Base-by-base conservation (phyloP, 345 rosid species). In the Eucalyptus fibrosa region DNA sequence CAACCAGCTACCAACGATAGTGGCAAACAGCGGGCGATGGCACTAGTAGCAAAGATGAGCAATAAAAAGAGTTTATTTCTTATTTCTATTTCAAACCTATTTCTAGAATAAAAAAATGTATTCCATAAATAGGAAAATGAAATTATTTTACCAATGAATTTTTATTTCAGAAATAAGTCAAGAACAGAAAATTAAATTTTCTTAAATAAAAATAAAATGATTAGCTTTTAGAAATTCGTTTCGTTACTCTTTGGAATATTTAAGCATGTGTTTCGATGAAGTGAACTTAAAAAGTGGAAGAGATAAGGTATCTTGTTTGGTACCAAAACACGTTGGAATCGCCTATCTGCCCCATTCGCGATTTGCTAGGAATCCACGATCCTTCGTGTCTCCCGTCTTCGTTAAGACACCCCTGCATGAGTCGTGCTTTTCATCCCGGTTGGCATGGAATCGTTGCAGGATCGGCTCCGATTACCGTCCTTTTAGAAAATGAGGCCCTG, bases 1-100 rank as follows among this genome's bases (percentile, higher is more conserved):
- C 55, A 51, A 17, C 55, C 2, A 51, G 2, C 55, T 51, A 51
- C 55, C 53, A 51, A 51, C 2, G 0, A 0, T 0, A 1, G 21
- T 2, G 0, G 2, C 23, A 3, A 51, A 51, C 9, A 18, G 1
- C 21, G 1, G 1, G 55, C 2, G 0, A 51, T 7, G 55, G 55
- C 23, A 51, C 2, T 51, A 51, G 9, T 51, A 51, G 55, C 4
- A 51, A 51, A 3, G 0, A 18, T 51, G 55, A 51, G 55, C 23
- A 51, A 51, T 3, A 51, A 51, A 0, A 51, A 51, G 9, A 51
- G 9, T 17, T 51, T 51, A 51, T 51, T 51, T 51, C 2, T 51
- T 51, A 51, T 51, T 51, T 51, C 0, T 51, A 51, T 51, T 51
- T 1, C 9, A 51, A 7, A 51, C 9, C 0, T 51, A 51, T 0